A percentile compares a stretch with the other conserved stretches of the same genome.
Conservation (phyloP, 495 filamentous ascomycete species). For the Talaromyces adpressus region DNA sequence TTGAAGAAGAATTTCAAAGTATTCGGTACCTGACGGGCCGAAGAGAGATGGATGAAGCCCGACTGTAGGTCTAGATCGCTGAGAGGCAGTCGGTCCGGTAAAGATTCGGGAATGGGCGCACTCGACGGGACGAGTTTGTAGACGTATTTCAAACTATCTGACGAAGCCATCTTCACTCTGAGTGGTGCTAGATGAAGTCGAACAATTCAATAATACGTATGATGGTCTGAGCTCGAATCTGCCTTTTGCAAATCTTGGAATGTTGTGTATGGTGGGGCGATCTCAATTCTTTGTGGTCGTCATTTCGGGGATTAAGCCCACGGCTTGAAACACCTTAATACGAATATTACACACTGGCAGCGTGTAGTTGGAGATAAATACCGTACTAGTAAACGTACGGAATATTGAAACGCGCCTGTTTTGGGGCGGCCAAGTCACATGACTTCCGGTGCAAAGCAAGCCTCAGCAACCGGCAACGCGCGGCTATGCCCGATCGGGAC, state of each 20-base stretch:
- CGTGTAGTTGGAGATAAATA: background rate
- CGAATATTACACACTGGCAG: background rate
- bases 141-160: conserved; percentile 18
- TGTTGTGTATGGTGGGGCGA: background rate
- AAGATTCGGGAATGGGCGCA: conserved; percentile 31
- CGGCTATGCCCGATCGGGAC: conserved; percentile 7
- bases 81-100: conserved; percentile 34
- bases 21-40: conserved; percentile 32
- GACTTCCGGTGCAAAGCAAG: background rate
- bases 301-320: background rate
- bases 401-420: background rate
- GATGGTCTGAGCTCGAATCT: background rate
- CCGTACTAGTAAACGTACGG: background rate
- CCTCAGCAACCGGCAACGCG: conserved; percentile 5
- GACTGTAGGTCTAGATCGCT: conserved; percentile 34
- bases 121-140: conserved; percentile 41
- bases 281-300: background rate
- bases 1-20: conserved; percentile 61
- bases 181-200: background rate
- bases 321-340: background rate
- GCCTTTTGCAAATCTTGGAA: background rate
- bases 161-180: background rate
- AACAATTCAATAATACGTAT: background rate
- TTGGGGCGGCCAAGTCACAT: background rate
- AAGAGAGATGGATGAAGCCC: conserved; percentile 38